Base-by-base conservation (phyloP, 805 yeast genomes). In the Phaffomyces opuntiae region DNA sequence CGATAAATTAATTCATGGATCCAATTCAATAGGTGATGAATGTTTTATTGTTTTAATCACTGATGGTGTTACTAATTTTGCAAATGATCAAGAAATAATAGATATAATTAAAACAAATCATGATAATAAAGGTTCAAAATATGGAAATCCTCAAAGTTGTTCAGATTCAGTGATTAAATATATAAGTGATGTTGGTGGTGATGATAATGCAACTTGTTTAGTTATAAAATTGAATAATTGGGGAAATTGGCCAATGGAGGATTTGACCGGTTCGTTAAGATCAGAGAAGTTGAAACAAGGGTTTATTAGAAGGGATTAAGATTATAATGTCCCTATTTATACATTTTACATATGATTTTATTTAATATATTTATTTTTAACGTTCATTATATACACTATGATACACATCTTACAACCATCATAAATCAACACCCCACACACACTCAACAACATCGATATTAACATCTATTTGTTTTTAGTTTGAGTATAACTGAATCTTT, bases 191-290 rank as follows among this genome's bases (percentile, higher is more conserved):
- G 75, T 90, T 9, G 96, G 96, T 13, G 93, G 96, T 3, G 89
- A 87, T 56, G 99, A 93, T 62, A 93, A 93, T 65, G 95, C 98
- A n/a, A 88, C 97, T 3, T 88, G 96, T 61, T 58, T 84, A 50
- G 86, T 93, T 5, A 64, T 91, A 11, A 70, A 95, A 48, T 68
- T 93, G 46, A 73, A 76, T 33, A 96, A 96, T 9, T 93, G 99
- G 99, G 96, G 96, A 7, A 75, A 80, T 45, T 93, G 99, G 97
- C 91, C 93, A 8, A 65, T 75, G 46, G 58, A 71, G 5, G 98
- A 91, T 66, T 68, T 95, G 40, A 88, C 97, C 0, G 97, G 96
- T 0, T 75, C 73, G 39, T 63, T 78, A 46, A 73, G 99, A 51
- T 96, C 86, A 62, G 82, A 82, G 48, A 74, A 86, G 53, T 64